Evolutionary conservation across 371 early-diverging fungal species (phyloP).

Genomic region (Mortierella sp.): DNA sequence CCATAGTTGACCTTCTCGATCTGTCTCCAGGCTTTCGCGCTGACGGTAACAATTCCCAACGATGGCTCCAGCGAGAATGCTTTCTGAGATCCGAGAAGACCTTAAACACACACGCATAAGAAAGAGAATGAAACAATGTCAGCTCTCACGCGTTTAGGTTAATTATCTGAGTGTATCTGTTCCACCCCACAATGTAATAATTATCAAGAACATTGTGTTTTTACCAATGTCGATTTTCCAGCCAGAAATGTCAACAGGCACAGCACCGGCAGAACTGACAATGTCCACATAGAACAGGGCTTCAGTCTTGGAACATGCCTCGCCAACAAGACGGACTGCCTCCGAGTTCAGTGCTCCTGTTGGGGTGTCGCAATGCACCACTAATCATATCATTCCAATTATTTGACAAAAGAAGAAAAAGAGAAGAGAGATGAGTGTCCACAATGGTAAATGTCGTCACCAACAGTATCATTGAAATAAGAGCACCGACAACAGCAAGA

Average conservation of each 20-base stretch:
- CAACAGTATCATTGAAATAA: neutral
- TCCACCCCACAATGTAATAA: neutral
- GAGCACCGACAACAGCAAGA: neutral
- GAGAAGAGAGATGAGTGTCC: too few species aligned
- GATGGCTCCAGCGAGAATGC: constrained; percentile 54
- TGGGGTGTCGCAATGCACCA: constrained; percentile 57
- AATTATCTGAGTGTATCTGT: too few species aligned
- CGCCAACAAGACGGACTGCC: constrained; percentile 30
- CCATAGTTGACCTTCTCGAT: constrained; percentile 53
- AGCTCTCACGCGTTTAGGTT: too few species aligned
- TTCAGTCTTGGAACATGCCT: constrained; percentile 34
- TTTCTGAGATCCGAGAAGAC: constrained; percentile 50
- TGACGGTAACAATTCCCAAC: constrained; percentile 42
- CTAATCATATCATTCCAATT: constrained; percentile 8
- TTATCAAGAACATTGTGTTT: neutral
- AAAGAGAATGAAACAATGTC: too few species aligned
- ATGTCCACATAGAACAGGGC: constrained; percentile 47
- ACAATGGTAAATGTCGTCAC: neutral
- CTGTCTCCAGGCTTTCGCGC: constrained; percentile 55
- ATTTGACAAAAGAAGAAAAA: too few species aligned
- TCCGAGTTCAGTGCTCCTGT: constrained; percentile 53
- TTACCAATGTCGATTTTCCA: constrained; percentile 56
- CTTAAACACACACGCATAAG: constrained; percentile 11
- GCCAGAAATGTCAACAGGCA: constrained; percentile 43
- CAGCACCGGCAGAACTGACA: constrained; percentile 52